phyloP scores from a whole-genome alignment of 148 eudicot species.

The Tetragonia tetragonoides region DNA sequence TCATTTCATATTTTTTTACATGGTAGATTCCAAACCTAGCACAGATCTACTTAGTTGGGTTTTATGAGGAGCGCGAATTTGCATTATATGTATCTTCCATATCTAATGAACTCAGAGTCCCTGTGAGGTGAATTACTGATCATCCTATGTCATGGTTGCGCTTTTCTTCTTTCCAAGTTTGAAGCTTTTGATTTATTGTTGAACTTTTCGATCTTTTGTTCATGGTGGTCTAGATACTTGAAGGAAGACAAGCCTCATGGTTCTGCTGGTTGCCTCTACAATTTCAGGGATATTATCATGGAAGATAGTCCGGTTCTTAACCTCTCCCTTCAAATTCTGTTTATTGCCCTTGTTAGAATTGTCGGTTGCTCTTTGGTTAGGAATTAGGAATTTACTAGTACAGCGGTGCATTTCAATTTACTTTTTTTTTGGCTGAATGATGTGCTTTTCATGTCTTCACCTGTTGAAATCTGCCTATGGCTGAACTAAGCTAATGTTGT shows the following conservation, averaged over 20 bases:
- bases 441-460: background rate
- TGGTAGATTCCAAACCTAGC: constrained; percentile 80
- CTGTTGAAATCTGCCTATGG: background rate
- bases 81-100: constrained; percentile 82
- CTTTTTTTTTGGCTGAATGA: too few species aligned
- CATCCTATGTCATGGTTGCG: background rate
- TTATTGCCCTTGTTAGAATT: background rate
- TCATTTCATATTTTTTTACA: constrained; percentile 15
- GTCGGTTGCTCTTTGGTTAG: background rate
- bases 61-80: constrained; percentile 95
- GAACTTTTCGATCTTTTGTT: constrained; percentile 22
- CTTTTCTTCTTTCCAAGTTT: background rate
- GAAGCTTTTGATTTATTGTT: background rate
- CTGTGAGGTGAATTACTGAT: constrained; percentile 61
- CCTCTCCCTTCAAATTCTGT: constrained; percentile 20
- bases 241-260: constrained; percentile 89
- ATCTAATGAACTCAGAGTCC: constrained; percentile 86
- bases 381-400: background rate
- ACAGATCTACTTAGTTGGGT: constrained; percentile 84
- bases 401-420: background rate
- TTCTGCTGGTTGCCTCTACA: constrained; percentile 85
- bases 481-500: background rate
- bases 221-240: constrained; percentile 57
- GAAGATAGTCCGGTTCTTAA: constrained; percentile 67
- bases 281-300: constrained; percentile 72